Base-by-base conservation (phyloP, 2,329 filamentous ascomycete species). In the Fusarium incarnatum region DNA sequence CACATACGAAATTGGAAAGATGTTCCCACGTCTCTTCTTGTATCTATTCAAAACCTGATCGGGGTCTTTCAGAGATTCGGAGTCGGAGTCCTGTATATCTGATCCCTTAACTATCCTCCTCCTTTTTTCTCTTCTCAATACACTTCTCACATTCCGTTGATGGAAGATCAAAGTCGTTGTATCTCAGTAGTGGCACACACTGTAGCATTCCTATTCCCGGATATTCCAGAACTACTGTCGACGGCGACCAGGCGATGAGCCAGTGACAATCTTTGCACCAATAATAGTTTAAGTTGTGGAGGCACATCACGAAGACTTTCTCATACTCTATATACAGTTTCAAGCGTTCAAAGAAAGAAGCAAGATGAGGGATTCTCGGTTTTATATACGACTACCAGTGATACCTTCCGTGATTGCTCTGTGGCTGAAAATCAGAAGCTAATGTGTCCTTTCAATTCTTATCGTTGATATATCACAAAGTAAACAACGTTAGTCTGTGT, bases 41-140 rank as follows among this genome's bases (percentile, higher is more conserved):
- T 4, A 6, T n/a, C 10, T 2, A n/a, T 7, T 18, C 4, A 37
- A 5, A 2, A n/a, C 3, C 2, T n/a, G 9, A 37, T 3, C 0
- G 8, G 2, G 4, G 1, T 3, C 8, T 12, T 18, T 8, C 10
- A 12, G 1, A 10, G 9, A 12, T 15, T 23, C 2, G 1, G 20
- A 30, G n/a, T 23, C 9, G 6, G 6, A 22, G 9, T 6, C 10
- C 8, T 3, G 10, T 6, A 20, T 7, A 27, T 27, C 25, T 27
- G 6, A 20, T 9, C 8, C 12, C 5, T 37, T 12, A 50, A 11
- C 5, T 7, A 9, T 3, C 8, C 10, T 40, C 48, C 4, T 37
- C 48, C 8, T 25, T 3, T 18, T 8, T 40, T 32, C 37, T 40
- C 11, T 5, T 34, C 8, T 52, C 48, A 1, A 40, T 27, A 25